Evolutionary conservation across 2,329 filamentous ascomycete genomes (phyloP).

Genomic region (Aspergillus sp.): DNA sequence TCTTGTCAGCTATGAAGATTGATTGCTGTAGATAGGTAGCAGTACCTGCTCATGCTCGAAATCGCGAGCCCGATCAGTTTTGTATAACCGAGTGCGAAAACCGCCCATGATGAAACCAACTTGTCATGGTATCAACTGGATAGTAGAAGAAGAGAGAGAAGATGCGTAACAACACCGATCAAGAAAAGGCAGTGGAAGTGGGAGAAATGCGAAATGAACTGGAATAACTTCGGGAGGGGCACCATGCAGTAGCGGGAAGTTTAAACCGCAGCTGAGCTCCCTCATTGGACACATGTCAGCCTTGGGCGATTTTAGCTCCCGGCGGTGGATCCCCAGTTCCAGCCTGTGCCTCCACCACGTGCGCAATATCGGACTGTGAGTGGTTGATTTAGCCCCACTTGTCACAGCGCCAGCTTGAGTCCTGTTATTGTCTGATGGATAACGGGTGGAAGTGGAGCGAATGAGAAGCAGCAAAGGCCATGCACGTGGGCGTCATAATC

Average conservation of each 20-base stretch:
- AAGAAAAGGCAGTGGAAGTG: neutral
- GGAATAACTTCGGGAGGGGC: neutral
- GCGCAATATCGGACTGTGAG: neutral
- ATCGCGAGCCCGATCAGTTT: conserved; percentile 39
- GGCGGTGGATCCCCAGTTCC: neutral
- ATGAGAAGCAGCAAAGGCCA: no score
- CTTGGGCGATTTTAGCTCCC: neutral
- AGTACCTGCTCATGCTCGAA: conserved; percentile 40
- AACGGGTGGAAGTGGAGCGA: no score
- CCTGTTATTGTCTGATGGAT: neutral
- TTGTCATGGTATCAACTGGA: neutral
- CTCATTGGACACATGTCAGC: neutral
- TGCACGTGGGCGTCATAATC: no score
- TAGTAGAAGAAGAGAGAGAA: neutral
- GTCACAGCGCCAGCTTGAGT: neutral
- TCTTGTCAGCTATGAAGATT: neutral
- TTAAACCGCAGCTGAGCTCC: neutral
- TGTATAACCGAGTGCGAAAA: conserved; percentile 34
- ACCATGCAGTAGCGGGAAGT: neutral
- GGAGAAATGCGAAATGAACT: conserved; percentile 1
- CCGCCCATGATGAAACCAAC: conserved; percentile 23
- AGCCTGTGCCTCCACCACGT: neutral
- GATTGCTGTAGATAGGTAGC: neutral
- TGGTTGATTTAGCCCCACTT: neutral
- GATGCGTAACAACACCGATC: neutral